Evolutionary conservation across 352 stramenopile species (phyloP).

Genomic region (Phytophthora pluvialis): DNA sequence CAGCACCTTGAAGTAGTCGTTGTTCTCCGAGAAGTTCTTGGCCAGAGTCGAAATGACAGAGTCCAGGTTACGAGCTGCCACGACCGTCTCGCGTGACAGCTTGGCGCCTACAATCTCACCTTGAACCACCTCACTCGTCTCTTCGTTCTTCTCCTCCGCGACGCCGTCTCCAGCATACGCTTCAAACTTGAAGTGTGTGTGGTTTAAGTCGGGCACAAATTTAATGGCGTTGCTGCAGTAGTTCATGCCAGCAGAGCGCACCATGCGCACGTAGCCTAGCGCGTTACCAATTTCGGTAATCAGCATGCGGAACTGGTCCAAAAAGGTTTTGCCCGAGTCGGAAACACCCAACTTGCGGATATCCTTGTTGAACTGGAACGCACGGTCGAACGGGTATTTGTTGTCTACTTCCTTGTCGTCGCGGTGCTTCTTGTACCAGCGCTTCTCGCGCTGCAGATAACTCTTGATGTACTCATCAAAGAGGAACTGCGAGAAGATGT

Average conservation of each 20-base stretch:
- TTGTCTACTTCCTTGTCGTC: conserved; percentile 91
- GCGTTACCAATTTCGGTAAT: conserved; percentile 95
- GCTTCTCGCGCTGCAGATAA: conserved; percentile 92
- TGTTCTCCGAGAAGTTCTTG: conserved; percentile 93
- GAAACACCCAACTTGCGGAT: conserved; percentile 89
- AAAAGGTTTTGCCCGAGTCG: conserved; percentile 86
- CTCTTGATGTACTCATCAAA: conserved; percentile 95
- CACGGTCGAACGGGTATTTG: conserved; percentile 93
- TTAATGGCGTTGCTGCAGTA: conserved; percentile 94
- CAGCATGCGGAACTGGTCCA: conserved; percentile 92
- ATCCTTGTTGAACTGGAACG: conserved; percentile 93
- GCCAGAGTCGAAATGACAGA: conserved; percentile 86
- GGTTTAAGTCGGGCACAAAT: conserved; percentile 92
- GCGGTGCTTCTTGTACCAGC: conserved; percentile 94
- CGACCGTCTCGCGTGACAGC: conserved; percentile 80
- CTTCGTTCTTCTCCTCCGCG: conserved; percentile 62
- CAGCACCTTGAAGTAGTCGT: conserved; percentile 94
- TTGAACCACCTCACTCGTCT: conserved; percentile 54
- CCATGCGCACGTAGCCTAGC: conserved; percentile 94
- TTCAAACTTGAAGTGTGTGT: conserved; percentile 86
- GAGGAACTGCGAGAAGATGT: conserved; percentile 93
- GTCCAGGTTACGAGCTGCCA: conserved; percentile 88
- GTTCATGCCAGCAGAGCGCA: conserved; percentile 92
- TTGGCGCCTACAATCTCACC: conserved; percentile 64
- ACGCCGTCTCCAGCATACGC: conserved; percentile 69